Evolutionary conservation across 192 early-diverging fungal genomes (phyloP), one percentile per base, ranked within the genome.

Genomic region (Rhizophagus prolifer): DNA sequence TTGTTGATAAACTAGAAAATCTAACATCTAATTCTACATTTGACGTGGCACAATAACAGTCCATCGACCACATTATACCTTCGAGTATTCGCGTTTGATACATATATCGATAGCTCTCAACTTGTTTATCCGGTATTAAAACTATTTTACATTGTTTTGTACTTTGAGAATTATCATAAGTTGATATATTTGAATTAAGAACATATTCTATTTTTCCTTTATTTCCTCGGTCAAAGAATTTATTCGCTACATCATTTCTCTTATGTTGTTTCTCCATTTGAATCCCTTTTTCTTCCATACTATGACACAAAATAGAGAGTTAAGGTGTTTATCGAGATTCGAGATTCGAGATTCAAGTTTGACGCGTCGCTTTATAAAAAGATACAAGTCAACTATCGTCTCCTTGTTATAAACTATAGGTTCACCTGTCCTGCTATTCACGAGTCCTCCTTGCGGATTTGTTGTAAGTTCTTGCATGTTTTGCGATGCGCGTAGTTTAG

Each of bases 51-150:
- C n/a, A n/a, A n/a, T n/a, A n/a, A n/a, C n/a, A n/a, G n/a, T n/a
- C n/a, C n/a, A n/a, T n/a, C n/a, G n/a, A n/a, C n/a, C n/a, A n/a
- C n/a, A n/a, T n/a, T 66, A 25, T 72, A 77, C 82, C 79, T 63
- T 89, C 87, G 1, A 86, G 87, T 70, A 85, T 88, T 36, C 88
- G 79, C 46, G 87, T 85, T 74, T 93, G 90, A 80, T 88, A 91
- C 92, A 94, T 93, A 80, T 92, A 94, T 28, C 89, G 82, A 71
- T 91, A 94, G 14, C 81, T 81, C 7, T 77, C 63, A 36, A 87
- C 85, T 46, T 89, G 87, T 66, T 86, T 81, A 14, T 47, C 41
- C 12, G 67, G 10, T 23, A 69, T 46, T 34, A 47, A 21, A 26
- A 4, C n/a, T 23, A 69, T 50, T 46, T 69, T 26, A 47, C 36